Conservation (phyloP, 2,329 filamentous ascomycete species). For the Colletotrichum falcatum region DNA sequence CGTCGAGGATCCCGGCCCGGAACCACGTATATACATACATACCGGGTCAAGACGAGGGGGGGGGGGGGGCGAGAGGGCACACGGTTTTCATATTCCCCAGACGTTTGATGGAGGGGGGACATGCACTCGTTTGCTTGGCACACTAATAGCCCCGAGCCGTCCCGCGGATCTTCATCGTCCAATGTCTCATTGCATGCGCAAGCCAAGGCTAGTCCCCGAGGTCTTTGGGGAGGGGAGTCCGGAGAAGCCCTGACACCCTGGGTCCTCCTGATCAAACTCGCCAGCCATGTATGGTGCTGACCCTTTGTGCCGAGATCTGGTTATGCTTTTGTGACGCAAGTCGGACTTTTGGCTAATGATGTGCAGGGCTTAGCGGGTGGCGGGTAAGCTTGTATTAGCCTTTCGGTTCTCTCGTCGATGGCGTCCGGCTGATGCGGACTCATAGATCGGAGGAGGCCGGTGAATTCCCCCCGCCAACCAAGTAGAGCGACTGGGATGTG, state of each 20-base stretch:
- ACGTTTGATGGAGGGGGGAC: too few relatives aligned
- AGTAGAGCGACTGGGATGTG: background rate
- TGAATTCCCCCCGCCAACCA: background rate
- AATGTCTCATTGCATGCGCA: background rate
- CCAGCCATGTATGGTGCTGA: background rate
- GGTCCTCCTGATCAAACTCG: background rate
- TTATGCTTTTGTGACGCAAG: too few relatives aligned
- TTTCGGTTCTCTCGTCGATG: too few relatives aligned
- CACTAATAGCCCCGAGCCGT: background rate
- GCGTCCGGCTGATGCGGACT: background rate
- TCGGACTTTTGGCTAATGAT: background rate
- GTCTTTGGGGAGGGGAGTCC: conserved; percentile 32
- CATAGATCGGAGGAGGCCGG: background rate
- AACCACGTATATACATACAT: too few relatives aligned
- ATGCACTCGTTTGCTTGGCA: background rate
- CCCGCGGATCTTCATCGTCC: background rate
- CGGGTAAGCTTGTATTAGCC: too few relatives aligned
- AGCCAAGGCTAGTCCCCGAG: background rate
- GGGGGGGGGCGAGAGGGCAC: background rate
- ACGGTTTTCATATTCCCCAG: background rate
- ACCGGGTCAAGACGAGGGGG: too few relatives aligned
- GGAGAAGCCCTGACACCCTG: background rate
- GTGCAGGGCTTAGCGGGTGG: too few relatives aligned
- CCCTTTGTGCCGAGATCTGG: background rate
- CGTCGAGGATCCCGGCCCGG: background rate